Percentiles rank a stretch among this genome's conserved stretches.
phyloP scores from a whole-genome alignment of 2,329 filamentous ascomycete species.

The Xylariales sp. region DNA sequence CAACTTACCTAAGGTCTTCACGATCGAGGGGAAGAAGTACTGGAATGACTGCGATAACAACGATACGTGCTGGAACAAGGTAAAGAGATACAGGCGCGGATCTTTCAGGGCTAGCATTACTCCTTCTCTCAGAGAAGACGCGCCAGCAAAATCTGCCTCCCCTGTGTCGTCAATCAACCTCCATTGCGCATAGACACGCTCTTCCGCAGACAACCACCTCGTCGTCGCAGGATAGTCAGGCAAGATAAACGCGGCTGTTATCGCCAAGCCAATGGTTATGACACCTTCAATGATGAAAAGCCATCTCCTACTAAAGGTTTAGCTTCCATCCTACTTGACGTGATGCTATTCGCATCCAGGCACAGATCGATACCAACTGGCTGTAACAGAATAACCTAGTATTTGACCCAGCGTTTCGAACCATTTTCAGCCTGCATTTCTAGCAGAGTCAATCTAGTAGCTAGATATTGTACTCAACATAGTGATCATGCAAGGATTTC shows the following conservation, averaged over 20 bases:
- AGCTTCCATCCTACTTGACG: too few species aligned
- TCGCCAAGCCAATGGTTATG: constrained; percentile 32
- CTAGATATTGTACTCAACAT: too few species aligned
- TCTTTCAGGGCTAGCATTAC: constrained; percentile 44
- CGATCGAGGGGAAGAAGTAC: constrained; percentile 62
- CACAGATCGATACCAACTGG: too few species aligned
- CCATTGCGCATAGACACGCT: constrained; percentile 49
- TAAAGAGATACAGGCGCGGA: constrained; percentile 47
- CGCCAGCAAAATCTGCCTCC: constrained; percentile 36
- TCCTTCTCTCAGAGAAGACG: constrained; percentile 37
- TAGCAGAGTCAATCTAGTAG: too few species aligned
- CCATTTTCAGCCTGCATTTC: too few species aligned
- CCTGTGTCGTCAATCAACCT: constrained; percentile 44
- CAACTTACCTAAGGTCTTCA: constrained; percentile 56
- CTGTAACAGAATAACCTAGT: too few species aligned
- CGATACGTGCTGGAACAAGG: constrained; percentile 49
- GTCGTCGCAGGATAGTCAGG: constrained; percentile 52
- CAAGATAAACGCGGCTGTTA: constrained; percentile 32
- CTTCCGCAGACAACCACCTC: constrained; percentile 44
- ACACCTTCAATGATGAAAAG: constrained; percentile 37
- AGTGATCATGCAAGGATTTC: too few species aligned
- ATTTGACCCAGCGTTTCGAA: too few species aligned
- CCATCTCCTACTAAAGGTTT: constrained; percentile 26
- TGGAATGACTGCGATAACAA: constrained; percentile 53
- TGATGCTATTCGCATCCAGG: too few species aligned